A percentile compares a stretch with the other conserved stretches of the same genome.
Conservation (phyloP, 768 basidiomycete genomes). For the Cystobasidium onofrii region DNA sequence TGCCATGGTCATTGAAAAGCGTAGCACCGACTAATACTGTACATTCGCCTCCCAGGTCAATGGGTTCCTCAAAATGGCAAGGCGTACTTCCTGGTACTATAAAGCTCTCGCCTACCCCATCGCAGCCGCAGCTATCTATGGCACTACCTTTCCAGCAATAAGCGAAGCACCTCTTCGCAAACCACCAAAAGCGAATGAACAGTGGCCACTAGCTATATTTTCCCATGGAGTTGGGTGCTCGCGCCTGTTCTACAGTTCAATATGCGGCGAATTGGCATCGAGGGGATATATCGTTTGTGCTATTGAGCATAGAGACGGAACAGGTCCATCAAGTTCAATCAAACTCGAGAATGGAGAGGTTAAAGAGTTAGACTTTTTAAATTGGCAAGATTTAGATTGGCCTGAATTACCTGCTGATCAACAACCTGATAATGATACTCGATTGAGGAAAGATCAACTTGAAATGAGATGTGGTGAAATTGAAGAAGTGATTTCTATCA, state of each 20-base stretch:
- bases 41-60: slow-evolving; percentile 3
- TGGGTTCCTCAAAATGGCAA: slow-evolving; percentile 37
- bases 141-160: slow-evolving; percentile 36
- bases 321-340: slow-evolving; percentile 53
- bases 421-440: slow-evolving; percentile 36
- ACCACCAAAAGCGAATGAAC: not conserved
- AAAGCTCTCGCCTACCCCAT: slow-evolving; percentile 30
- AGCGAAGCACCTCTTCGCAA: slow-evolving; percentile 15
- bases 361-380: slow-evolving; percentile 52
- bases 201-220: slow-evolving; percentile 35
- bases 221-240: slow-evolving; percentile 34
- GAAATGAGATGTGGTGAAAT: slow-evolving; percentile 63
- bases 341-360: slow-evolving; percentile 46
- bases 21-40: too few species aligned
- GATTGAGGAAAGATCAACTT: slow-evolving; percentile 60
- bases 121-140: slow-evolving; percentile 32
- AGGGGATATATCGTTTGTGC: slow-evolving; percentile 73
- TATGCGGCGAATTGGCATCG: slow-evolving; percentile 65
- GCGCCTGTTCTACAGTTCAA: slow-evolving; percentile 37
- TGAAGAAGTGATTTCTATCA: slow-evolving; percentile 56
- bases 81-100: slow-evolving; percentile 22
- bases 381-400: slow-evolving; percentile 52
- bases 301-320: slow-evolving; percentile 76
- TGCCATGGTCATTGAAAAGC: too few species aligned
- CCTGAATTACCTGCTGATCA: slow-evolving; percentile 11